Base-by-base conservation (phyloP, 805 yeast genomes). In the Metschnikowia colocasiae region DNA sequence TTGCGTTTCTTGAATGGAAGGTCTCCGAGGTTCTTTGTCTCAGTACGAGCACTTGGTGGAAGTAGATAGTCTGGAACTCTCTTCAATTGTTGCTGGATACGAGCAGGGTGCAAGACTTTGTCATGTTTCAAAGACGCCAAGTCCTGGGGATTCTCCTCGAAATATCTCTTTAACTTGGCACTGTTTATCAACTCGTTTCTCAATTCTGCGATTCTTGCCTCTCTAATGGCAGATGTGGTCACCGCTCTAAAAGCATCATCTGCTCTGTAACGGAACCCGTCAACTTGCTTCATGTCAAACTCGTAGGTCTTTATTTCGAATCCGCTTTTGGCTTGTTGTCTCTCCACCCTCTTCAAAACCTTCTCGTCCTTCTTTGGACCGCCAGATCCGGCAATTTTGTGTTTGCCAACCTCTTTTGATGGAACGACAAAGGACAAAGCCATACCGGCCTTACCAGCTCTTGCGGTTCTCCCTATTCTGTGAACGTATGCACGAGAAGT, bases 201-300 rank as follows among this genome's bases (percentile, higher is more conserved):
- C 64, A 92, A 76, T 62, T 94, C 99, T 64, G 82, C 86, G 48
- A 90, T 78, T 60, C 98, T 80, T 1, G 98, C 98, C 60, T 94
- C 97, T 67, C 97, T 82, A 22, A 94, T 81, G 0, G 96, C 87
- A 8, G 85, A 83, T 48, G 81, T 81, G 0, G 99, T 94, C 20
- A 94, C 95, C 0, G 98, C 87, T 69, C 98, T 80, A 71, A 92
- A 94, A 0, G 96, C 97, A 69, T 94, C 99, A 59, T 94, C 97
- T 72, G 89, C 83, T 76, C 99, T 83, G 67, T 94, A 94, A 59
- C 98, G 81, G 78, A 94, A 94, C 20, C 94, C 94, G 61, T 94
- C 96, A 47, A 94, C 87, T 65, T 94, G 98, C 49, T 80, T 80
- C 80, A 83, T 81, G 63, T 94, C 96, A 63, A 94, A 94, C 50